Evolutionary conservation across 148 eudicot genomes (phyloP), one percentile per base, ranked within the genome.

Genomic region (Heliamphora exappendiculata): DNA sequence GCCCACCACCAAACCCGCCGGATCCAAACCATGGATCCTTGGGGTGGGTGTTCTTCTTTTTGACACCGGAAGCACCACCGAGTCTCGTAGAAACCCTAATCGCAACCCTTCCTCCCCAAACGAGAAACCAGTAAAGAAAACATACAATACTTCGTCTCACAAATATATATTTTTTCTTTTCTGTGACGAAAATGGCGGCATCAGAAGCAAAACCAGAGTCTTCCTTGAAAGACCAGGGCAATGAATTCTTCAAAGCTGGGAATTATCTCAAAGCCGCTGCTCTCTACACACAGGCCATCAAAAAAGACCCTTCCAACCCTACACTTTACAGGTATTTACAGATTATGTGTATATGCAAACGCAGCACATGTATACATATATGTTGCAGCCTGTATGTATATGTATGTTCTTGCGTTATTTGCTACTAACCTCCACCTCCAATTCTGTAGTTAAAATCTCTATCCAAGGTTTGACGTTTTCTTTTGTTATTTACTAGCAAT

Each of bases 181-280:
- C 13, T 12, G 31, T 14, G 26, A 51, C 11, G 28, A 76, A 79
- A 76, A 89, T 89, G 97, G 94, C 84, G 80, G 89, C 81, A 78
- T 78, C 88, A 54, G 78, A 39, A 72, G 77, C 73, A 24, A 80
- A 77, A 36, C 71, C 67, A 28, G 86, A 79, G 74, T 54, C 44
- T 11, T 84, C 91, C 14, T 76, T 90, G 34, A 92, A 92, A 82
- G 93, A 92, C 77, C 83, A 92, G 62, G 98, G 96, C 66, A 94
- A 94, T 74, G 87, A 82, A 16, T 89, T 85, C 63, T 94, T 90
- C 86, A 91, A 94, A 87, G 84, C 89, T 67, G 93, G 93, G 29
- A 91, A 91, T 72, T 90, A 82, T 54, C 89, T 90, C 26, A 94
- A 94, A 88, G 98, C 98, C 19, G 98, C 97, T 80, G 98, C 97